A percentile compares a stretch with the other conserved stretches of the same genome.
Conservation (phyloP, 2,329 filamentous ascomycete species). For the Xylariaceae sp. region DNA sequence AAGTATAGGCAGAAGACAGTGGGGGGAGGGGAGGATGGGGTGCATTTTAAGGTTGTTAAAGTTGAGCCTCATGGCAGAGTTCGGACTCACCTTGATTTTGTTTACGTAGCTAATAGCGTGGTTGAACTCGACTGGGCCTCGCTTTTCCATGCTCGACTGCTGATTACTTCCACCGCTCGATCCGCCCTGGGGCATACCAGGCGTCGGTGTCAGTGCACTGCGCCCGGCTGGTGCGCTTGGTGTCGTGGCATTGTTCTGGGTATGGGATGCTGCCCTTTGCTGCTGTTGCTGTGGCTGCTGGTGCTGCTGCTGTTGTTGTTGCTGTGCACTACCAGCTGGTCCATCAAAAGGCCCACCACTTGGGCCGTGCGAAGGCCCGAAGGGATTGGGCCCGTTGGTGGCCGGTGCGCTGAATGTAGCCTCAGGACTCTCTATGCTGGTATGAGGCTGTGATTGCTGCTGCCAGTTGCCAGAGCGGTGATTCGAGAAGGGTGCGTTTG, state of each 20-base stretch:
- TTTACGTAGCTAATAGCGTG: conserved; percentile 99
- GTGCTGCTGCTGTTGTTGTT: conserved; percentile 11
- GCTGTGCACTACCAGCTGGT: conserved; percentile 18
- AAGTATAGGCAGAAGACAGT: no score
- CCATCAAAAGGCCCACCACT: conserved; percentile 22
- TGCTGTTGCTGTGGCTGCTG: conserved; percentile 10
- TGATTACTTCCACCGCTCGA: conserved; percentile 54
- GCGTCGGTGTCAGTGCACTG: conserved; percentile 54
- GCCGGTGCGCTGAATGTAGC: conserved; percentile 52
- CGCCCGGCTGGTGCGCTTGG: conserved; percentile 39
- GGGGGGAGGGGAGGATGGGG: no score
- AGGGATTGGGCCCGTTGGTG: conserved; percentile 41
- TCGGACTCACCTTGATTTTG: conserved; percentile 87
- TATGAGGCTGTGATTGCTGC: conserved; percentile 44
- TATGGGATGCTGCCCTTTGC: conserved; percentile 25
- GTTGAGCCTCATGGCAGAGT: conserved; percentile 11
- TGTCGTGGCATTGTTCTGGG: conserved; percentile 27
- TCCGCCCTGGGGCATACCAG: conserved; percentile 45
- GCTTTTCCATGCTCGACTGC: conserved; percentile 66
- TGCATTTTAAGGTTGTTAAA: no score
- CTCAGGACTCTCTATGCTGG: conserved; percentile 57
- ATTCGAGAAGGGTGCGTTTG: conserved; percentile 37
- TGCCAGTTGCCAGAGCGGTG: conserved; percentile 48
- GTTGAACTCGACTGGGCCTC: conserved; percentile 95
- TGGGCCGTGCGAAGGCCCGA: conserved; percentile 33